Evolutionary conservation across 192 early-diverging fungal genomes (phyloP).

Genomic region (Jimgerdemannia lactiflua): DNA sequence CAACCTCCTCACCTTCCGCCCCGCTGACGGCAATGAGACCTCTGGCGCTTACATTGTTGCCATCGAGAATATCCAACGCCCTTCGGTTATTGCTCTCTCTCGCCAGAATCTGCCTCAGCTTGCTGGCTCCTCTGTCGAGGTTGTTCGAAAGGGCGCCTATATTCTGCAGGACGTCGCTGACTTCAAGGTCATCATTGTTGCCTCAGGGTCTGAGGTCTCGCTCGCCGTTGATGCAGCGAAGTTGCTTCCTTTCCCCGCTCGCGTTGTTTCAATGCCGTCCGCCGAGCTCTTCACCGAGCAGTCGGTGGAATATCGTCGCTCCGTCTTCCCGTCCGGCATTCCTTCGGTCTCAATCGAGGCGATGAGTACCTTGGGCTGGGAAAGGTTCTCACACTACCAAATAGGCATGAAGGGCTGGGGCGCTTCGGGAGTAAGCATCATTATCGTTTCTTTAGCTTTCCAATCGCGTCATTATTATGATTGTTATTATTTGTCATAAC

Average conservation of each 20-base stretch:
- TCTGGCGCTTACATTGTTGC: conserved; percentile 89
- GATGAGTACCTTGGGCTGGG: conserved; percentile 85
- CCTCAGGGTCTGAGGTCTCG: conserved; percentile 90
- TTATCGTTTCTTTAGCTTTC: background rate
- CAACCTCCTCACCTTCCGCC: conserved; percentile 83
- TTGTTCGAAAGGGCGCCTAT: conserved; percentile 84
- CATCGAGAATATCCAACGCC: conserved; percentile 62
- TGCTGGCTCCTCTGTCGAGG: conserved; percentile 78
- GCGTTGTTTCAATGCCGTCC: conserved; percentile 94
- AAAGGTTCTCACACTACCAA: conserved; percentile 84
- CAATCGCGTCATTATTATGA: no score
- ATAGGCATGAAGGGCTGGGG: conserved; percentile 93
- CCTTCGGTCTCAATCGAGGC: conserved; percentile 91
- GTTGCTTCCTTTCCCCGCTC: conserved; percentile 32
- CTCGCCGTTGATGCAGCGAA: conserved; percentile 87
- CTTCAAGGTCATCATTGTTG: conserved; percentile 70
- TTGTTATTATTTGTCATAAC: no score
- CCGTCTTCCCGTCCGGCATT: conserved; percentile 76
- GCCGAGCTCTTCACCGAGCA: conserved; percentile 88
- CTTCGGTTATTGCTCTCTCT: conserved; percentile 83
- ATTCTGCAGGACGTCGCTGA: conserved; percentile 64
- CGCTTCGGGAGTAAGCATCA: conserved; percentile 40
- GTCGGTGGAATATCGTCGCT: conserved; percentile 70
- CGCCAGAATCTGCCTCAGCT: conserved; percentile 96
- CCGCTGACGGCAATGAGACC: conserved; percentile 94